Evolutionary conservation across 768 basidiomycete genomes (phyloP).

Genomic region (Boletus rubescentipes): DNA sequence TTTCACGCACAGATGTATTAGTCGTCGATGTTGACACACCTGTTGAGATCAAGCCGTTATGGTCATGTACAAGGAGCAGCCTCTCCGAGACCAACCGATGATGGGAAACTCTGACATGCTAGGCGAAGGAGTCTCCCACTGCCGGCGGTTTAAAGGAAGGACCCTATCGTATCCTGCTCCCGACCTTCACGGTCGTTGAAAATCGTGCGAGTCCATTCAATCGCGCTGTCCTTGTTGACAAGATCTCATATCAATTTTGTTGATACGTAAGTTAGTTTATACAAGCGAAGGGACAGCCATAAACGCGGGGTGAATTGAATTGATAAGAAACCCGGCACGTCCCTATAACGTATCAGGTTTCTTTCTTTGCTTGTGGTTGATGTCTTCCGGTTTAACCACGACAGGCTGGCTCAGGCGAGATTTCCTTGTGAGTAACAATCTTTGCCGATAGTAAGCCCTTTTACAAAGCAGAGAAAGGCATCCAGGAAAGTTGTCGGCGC

Average conservation of each 20-base stretch:
- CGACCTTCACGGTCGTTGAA: too few species aligned
- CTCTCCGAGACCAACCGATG: conserved; percentile 9
- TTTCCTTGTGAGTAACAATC: too few species aligned
- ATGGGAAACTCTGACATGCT: conserved; percentile 6
- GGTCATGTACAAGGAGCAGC: conserved; percentile 2
- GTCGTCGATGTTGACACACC: conserved; percentile 4
- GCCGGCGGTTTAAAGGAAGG: too few species aligned
- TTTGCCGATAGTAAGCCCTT: too few species aligned
- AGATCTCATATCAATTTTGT: background rate
- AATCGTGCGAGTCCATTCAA: too few species aligned
- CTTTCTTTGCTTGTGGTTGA: too few species aligned
- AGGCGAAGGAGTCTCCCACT: background rate
- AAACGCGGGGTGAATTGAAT: too few species aligned
- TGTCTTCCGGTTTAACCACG: too few species aligned
- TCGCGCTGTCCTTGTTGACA: background rate
- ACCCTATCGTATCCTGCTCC: too few species aligned
- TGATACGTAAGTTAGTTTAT: background rate
- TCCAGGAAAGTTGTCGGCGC: background rate
- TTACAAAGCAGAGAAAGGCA: background rate
- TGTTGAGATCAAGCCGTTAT: background rate
- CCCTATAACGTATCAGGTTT: too few species aligned
- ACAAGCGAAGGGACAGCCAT: background rate
- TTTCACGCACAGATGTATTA: conserved; percentile 5
- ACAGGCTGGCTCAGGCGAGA: background rate
- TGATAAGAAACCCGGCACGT: too few species aligned